phyloP scores from a whole-genome alignment of 441 rosid species.

The Croton laevigatus region DNA sequence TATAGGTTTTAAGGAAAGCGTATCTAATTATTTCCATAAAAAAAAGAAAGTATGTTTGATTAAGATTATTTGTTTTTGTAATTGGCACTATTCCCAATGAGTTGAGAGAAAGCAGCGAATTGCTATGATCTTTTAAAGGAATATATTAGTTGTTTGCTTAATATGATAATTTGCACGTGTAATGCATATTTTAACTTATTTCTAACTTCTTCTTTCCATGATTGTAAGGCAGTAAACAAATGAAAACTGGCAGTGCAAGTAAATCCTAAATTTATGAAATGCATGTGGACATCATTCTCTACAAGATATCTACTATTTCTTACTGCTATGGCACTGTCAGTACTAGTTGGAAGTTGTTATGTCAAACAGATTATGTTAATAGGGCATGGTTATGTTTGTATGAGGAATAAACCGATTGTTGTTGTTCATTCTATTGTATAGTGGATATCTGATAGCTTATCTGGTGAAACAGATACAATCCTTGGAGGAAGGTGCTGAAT shows the following conservation, averaged over 20 bases:
- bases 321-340: background rate
- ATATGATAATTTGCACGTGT: background rate
- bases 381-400: background rate
- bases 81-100: background rate
- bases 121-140: background rate
- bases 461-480: constrained; percentile 72
- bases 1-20: background rate
- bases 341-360: background rate
- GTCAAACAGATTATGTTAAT: background rate
- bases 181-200: background rate
- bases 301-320: background rate
- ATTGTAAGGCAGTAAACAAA: background rate
- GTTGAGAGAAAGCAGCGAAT: background rate
- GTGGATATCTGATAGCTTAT: constrained; percentile 11
- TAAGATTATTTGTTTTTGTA: background rate
- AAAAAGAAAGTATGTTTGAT: background rate
- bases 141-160: background rate
- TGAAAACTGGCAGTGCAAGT: background rate
- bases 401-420: background rate
- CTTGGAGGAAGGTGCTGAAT: constrained; percentile 90
- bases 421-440: background rate
- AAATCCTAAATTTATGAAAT: background rate
- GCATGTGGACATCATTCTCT: background rate
- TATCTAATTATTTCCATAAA: constrained; percentile 2
- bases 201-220: background rate